Conservation (phyloP, 2,329 filamentous ascomycete genomes). For the Aureobasidium sp. region DNA sequence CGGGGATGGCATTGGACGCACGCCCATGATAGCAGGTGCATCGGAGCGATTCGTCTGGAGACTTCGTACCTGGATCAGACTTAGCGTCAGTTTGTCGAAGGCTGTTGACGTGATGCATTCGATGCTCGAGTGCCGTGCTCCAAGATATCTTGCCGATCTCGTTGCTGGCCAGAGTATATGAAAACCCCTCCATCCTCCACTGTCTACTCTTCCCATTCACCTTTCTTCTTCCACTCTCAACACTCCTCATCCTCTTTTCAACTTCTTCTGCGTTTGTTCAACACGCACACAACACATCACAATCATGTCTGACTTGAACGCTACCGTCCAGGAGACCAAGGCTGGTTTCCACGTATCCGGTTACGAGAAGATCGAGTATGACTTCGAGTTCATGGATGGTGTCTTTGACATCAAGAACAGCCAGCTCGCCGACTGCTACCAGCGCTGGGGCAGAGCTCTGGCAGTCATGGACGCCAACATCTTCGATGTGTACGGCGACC, state of each 20-base stretch:
- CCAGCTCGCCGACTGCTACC: conserved; percentile 59
- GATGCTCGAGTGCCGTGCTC: conserved; percentile 14
- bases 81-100: conserved; percentile 7
- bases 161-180: conserved; percentile 2
- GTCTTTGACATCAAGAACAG: conserved; percentile 56
- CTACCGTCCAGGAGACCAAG: conserved; percentile 54
- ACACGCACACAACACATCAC: conserved; percentile 3
- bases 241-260: conserved; percentile 15
- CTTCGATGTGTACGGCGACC: conserved; percentile 58
- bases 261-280: conserved; percentile 22
- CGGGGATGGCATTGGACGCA: conserved; percentile 9
- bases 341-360: conserved; percentile 64
- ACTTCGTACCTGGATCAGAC: conserved; percentile 7
- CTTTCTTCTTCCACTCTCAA: neutral
- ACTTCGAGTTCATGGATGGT: conserved; percentile 65
- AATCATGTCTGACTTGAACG: conserved; percentile 63
- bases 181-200: conserved; percentile 13
- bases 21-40: conserved; percentile 12
- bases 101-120: conserved; percentile 15
- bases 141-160: conserved; percentile 13
- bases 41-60: conserved; percentile 13
- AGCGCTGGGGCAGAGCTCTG: conserved; percentile 57
- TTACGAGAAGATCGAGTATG: conserved; percentile 70
- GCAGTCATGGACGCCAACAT: conserved; percentile 68
- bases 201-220: conserved; percentile 5